These are phyloP conservation scores for Inonotus hispidus DNA, from an alignment of 1,284 basidiomycete species.

Conservation along the genomic window DNA sequence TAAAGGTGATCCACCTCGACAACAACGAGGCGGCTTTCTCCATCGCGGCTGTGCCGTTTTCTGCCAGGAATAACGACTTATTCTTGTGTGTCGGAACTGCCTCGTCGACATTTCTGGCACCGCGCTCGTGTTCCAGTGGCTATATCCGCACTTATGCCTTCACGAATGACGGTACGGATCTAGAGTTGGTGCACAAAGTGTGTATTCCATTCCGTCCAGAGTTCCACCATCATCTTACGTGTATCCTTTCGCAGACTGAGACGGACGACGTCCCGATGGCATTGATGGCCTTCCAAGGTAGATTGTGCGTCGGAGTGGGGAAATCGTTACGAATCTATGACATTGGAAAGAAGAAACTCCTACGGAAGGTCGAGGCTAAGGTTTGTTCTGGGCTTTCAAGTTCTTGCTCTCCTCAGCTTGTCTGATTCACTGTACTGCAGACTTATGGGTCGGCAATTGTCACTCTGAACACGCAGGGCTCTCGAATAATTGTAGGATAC, in stretches of 20 bases:
- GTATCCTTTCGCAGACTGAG: slow-evolving; percentile 63
- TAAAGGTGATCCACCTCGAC: slow-evolving; percentile 75
- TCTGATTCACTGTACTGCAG: slow-evolving; percentile 33
- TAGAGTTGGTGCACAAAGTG: slow-evolving; percentile 90
- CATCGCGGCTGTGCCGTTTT: slow-evolving; percentile 83
- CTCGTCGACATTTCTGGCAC: slow-evolving; percentile 76
- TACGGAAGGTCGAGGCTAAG: slow-evolving; percentile 97
- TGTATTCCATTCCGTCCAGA: slow-evolving; percentile 21
- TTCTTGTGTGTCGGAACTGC: slow-evolving; percentile 93
- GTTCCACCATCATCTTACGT: not conserved
- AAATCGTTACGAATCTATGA: slow-evolving; percentile 92
- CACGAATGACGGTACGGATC: slow-evolving; percentile 67
- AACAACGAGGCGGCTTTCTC: slow-evolving; percentile 97
- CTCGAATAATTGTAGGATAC: slow-evolving; percentile 92
- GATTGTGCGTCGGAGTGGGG: slow-evolving; percentile 87
- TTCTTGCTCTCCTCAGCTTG: not conserved
- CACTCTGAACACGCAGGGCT: slow-evolving; percentile 87
- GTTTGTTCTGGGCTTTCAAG: slow-evolving; percentile 36
- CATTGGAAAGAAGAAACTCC: slow-evolving; percentile 95
- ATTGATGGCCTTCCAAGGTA: slow-evolving; percentile 88
- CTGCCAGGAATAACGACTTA: slow-evolving; percentile 68
- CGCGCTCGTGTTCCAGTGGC: slow-evolving; percentile 82
- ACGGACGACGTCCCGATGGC: slow-evolving; percentile 91
- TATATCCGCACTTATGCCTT: slow-evolving; percentile 88
- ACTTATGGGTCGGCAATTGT: slow-evolving; percentile 83